Conservation (phyloP, 1,284 basidiomycete genomes). For the Cerrena zonata region DNA sequence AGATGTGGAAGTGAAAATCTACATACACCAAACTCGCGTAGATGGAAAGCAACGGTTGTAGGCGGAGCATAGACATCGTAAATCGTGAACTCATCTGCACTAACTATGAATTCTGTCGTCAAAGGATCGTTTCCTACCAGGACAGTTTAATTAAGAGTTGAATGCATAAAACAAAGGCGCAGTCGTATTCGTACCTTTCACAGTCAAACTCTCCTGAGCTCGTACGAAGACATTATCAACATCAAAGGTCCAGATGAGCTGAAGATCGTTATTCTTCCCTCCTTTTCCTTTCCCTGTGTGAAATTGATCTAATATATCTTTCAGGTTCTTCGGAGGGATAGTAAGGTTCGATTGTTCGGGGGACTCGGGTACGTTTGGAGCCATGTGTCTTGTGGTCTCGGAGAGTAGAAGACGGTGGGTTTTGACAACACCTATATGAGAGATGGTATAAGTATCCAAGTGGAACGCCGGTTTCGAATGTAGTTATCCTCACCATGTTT, state of each 20-base stretch:
- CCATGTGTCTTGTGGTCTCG: slow-evolving; percentile 50
- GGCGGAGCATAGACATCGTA: slow-evolving; percentile 61
- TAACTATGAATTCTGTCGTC: slow-evolving; percentile 66
- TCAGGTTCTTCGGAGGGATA: slow-evolving; percentile 63
- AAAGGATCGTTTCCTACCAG: slow-evolving; percentile 53
- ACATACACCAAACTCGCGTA: slow-evolving; percentile 74
- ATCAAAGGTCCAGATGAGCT: slow-evolving; percentile 70
- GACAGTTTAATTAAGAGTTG: neutral
- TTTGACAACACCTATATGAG: slow-evolving; percentile 60
- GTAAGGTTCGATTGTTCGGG: slow-evolving; percentile 56
- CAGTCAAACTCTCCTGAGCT: slow-evolving; percentile 60
- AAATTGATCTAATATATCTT: slow-evolving; percentile 78
- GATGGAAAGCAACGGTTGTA: slow-evolving; percentile 66
- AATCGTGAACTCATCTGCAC: slow-evolving; percentile 68
- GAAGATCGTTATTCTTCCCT: slow-evolving; percentile 56
- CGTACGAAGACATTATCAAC: slow-evolving; percentile 60
- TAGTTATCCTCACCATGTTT: slow-evolving; percentile 76
- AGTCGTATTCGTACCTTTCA: slow-evolving; percentile 43
- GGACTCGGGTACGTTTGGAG: slow-evolving; percentile 53
- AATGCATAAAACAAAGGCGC: neutral
- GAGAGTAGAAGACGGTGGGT: slow-evolving; percentile 67
- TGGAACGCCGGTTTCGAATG: slow-evolving; percentile 5
- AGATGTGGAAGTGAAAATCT: slow-evolving; percentile 1
- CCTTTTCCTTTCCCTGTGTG: slow-evolving; percentile 53
- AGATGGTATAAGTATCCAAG: slow-evolving; percentile 1